These are phyloP conservation scores for Plectranthus barbatus DNA, from an alignment of 257 asterid genomes.

Conservation along the genomic window DNA sequence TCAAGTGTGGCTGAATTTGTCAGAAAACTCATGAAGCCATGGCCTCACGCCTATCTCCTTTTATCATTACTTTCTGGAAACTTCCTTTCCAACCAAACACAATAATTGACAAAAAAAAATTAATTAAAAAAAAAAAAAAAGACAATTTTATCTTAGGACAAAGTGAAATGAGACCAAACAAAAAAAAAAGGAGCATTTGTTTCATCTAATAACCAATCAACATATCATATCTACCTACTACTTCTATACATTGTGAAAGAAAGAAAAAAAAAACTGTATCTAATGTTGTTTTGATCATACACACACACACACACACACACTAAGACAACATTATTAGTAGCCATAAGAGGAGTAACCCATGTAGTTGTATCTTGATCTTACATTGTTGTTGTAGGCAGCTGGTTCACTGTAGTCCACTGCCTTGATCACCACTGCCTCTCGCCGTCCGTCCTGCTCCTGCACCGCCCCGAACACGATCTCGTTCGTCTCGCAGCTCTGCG, in stretches of 20 bases:
- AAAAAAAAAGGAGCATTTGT: not conserved
- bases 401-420: constrained; percentile 74
- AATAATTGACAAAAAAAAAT: not conserved
- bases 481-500: constrained; percentile 45
- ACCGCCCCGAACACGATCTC: constrained; percentile 95
- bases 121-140: not conserved
- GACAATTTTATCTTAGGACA: not conserved
- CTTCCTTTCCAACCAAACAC: not conserved
- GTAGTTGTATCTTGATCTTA: constrained; percentile 70
- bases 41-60: constrained; percentile 13
- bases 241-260: constrained; percentile 18
- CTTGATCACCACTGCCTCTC: constrained; percentile 78
- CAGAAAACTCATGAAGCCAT: constrained; percentile 6
- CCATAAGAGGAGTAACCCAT: constrained; percentile 70
- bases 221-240: not conserved
- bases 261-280: no score
- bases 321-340: constrained; percentile 33
- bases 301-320: not conserved
- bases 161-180: no score
- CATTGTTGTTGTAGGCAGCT: constrained; percentile 25
- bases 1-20: constrained; percentile 10
- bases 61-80: not conserved
- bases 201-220: not conserved
- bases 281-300: no score
- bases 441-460: constrained; percentile 68